Base-by-base conservation (phyloP, 495 filamentous ascomycete species). In the Penicillium argentinense region DNA sequence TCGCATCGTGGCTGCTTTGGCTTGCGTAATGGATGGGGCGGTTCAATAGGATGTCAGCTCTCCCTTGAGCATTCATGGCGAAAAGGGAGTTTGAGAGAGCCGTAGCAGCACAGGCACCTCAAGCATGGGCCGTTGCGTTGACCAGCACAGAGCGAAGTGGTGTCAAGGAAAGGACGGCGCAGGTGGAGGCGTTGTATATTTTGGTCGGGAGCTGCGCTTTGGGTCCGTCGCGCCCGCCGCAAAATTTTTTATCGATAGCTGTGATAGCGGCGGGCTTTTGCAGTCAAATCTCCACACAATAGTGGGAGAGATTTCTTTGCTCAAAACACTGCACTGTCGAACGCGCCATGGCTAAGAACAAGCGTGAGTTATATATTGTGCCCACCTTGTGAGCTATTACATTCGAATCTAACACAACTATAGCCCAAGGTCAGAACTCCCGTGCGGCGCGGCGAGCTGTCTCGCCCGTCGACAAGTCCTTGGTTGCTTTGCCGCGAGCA, bases 391-490 rank as follows among this genome's bases (percentile, higher is more conserved):
- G 30, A 36, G 19, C 28, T 45, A 14, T 9, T 39, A 28, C 19
- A 28, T 49, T 34, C n/a, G n/a, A 7, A 14, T 45, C 58, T 68
- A 59, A 64, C 27, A 18, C 17, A 41, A 43, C 36, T 34, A 22
- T 54, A 81, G 74, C 61, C 25, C 49, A 62, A 33, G 74, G 76
- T 3, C 49, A 78, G 39, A 86, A 86, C 67, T 88, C 88, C 40
- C 84, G 88, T 25, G 85, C 84, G 21, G 85, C 84, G 53, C 77
- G 85, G 56, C 82, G 89, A 39, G 87, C 78, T 28, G 80, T 79
- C 18, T 87, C 86, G 11, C 86, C 84, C 60, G 73, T 81, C 49
- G 87, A 91, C 70, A 88, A 89, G 69, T 89, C 87, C 3, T 67
- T 91, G 27, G 83, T 81, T 53, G 62, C 78, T 39, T 69, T 79